Evolutionary conservation across 164 flowering plant species (phyloP).

Genomic region (Houttuynia cordata): DNA sequence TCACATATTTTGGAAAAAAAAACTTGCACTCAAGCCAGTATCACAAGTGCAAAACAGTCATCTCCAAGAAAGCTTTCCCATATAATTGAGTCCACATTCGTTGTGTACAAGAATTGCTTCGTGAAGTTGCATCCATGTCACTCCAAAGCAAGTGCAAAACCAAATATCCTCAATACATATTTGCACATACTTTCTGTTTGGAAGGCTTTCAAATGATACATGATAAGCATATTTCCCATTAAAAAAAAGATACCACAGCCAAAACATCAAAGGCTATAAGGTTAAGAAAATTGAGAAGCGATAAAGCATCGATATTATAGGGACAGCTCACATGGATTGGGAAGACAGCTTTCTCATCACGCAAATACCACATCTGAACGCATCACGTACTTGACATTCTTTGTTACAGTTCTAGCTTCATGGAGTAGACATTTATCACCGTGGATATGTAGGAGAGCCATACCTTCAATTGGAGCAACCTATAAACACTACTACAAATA

Average conservation of each 20-base stretch:
- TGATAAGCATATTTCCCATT: not conserved
- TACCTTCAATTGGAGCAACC: constrained; percentile 88
- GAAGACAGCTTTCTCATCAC: constrained; percentile 15
- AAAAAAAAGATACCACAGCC: not conserved
- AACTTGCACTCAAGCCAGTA: too few species aligned
- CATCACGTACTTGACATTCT: constrained; percentile 75
- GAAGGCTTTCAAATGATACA: not conserved
- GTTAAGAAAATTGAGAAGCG: not conserved
- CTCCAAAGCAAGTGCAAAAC: not conserved
- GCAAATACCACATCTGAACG: constrained; percentile 89
- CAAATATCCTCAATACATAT: too few species aligned
- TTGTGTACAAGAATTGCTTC: too few species aligned
- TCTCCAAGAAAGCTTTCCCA: too few species aligned
- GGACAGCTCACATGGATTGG: not conserved
- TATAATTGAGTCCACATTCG: too few species aligned
- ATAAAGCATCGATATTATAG: not conserved
- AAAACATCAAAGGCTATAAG: not conserved
- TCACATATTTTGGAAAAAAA: too few species aligned
- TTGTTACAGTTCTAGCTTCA: constrained; percentile 75
- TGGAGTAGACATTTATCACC: constrained; percentile 89
- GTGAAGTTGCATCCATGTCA: not conserved
- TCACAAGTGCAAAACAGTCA: too few species aligned
- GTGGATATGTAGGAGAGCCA: constrained; percentile 92
- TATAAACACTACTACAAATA: constrained; percentile 6
- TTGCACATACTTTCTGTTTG: not conserved